A percentile compares a stretch with the other conserved stretches of the same genome.
Conservation (phyloP, 2,329 filamentous ascomycete genomes). For the Exophiala lecanii-corni region DNA sequence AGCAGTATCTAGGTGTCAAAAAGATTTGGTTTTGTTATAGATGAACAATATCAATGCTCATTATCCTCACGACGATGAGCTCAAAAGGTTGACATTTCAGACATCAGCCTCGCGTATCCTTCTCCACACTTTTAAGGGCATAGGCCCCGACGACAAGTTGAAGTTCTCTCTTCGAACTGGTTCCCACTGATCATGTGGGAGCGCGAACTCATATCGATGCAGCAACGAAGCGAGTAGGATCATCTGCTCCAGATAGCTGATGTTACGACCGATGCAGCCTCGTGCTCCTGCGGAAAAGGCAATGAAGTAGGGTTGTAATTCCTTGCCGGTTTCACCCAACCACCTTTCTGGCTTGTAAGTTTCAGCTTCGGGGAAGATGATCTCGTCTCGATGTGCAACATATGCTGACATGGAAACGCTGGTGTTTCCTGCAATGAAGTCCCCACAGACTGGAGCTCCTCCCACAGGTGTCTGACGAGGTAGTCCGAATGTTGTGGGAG, state of each 20-base stretch:
- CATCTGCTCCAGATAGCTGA: conserved; percentile 45
- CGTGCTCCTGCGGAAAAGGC: conserved; percentile 39
- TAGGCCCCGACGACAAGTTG: conserved; percentile 30
- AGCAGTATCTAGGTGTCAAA: too few species aligned
- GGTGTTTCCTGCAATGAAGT: conserved; percentile 62
- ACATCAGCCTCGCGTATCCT: not conserved
- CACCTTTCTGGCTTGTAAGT: conserved; percentile 60
- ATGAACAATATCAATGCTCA: too few species aligned
- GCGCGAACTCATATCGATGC: conserved; percentile 40
- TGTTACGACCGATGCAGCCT: conserved; percentile 41
- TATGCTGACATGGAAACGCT: conserved; percentile 70
- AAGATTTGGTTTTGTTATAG: too few species aligned
- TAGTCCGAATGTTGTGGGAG: conserved; percentile 57
- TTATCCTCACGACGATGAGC: too few species aligned
- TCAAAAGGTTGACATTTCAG: too few species aligned
- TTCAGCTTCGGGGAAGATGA: conserved; percentile 65
- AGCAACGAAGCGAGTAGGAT: conserved; percentile 42
- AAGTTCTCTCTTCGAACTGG: conserved; percentile 29
- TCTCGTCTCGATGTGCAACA: conserved; percentile 64
- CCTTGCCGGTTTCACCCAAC: conserved; percentile 16
- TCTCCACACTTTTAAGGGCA: conserved; percentile 31
- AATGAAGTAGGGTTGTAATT: conserved; percentile 20
- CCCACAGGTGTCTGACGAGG: conserved; percentile 61
- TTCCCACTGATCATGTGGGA: conserved; percentile 31
- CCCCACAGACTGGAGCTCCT: conserved; percentile 62